phyloP scores from a whole-genome alignment of 2,329 filamentous ascomycete species.

The Penicillium sp. region DNA sequence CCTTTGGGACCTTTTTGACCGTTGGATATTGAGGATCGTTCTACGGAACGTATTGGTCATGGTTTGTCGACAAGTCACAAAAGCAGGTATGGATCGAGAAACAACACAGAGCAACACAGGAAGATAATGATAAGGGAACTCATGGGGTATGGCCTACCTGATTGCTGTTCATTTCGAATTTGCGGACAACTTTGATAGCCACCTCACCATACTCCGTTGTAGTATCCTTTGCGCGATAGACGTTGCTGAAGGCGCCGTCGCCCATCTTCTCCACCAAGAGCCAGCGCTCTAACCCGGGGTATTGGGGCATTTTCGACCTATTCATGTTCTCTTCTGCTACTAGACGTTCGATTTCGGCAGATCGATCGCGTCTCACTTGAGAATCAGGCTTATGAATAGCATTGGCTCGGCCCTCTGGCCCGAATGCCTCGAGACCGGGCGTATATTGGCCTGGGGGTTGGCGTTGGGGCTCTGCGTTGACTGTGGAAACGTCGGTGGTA shows the following conservation, averaged over 20 bases:
- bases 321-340: constrained; percentile 87
- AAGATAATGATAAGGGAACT: constrained; percentile 31
- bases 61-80: constrained; percentile 30
- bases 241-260: constrained; percentile 97
- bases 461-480: constrained; percentile 62
- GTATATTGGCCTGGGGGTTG: constrained; percentile 46
- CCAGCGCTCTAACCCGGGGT: constrained; percentile 82
- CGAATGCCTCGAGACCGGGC: constrained; percentile 58
- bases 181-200: constrained; percentile 97
- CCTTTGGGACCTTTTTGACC: constrained; percentile 91
- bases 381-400: constrained; percentile 61
- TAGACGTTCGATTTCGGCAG: constrained; percentile 73
- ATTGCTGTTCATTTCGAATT: constrained; percentile 97
- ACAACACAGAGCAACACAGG: constrained; percentile 14
- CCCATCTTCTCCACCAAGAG: constrained; percentile 94
- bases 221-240: constrained; percentile 81
- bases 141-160: constrained; percentile 66
- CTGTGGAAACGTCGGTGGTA: constrained; percentile 60
- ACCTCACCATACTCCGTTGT: constrained; percentile 71
- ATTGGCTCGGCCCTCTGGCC: constrained; percentile 58
- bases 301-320: constrained; percentile 78
- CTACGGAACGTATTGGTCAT: constrained; percentile 61
- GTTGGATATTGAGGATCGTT: constrained; percentile 90
- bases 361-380: constrained; percentile 52
- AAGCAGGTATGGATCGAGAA: constrained; percentile 20